A percentile compares a stretch with the other conserved stretches of the same genome.
Conservation (phyloP, 768 basidiomycete genomes). For the Amanita thiersii region DNA sequence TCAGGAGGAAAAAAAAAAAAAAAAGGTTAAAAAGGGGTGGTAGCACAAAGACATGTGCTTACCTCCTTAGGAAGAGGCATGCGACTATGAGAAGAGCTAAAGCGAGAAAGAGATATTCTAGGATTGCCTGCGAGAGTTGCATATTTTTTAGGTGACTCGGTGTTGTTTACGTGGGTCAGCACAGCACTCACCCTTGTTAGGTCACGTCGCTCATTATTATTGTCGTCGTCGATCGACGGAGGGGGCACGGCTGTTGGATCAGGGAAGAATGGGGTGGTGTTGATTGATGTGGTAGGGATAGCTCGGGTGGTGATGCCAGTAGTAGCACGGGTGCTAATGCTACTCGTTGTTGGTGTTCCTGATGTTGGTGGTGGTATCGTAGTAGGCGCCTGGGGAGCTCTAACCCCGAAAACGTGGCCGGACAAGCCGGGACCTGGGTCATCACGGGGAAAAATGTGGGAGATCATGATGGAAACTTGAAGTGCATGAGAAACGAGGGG, state of each 20-base stretch:
- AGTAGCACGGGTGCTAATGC: neutral
- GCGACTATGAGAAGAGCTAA: conserved; percentile 17
- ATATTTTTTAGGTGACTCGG: conserved; percentile 1
- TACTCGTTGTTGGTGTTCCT: neutral
- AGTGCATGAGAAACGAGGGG: no score
- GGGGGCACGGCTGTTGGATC: conserved; percentile 15
- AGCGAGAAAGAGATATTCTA: conserved; percentile 23
- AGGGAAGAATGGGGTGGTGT: conserved; percentile 18
- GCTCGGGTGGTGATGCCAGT: neutral
- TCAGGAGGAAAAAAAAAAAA: neutral
- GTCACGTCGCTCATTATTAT: conserved; percentile 8
- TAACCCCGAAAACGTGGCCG: no score
- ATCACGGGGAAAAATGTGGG: no score
- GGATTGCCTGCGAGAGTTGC: conserved; percentile 14
- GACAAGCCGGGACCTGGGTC: no score
- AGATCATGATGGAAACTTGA: no score
- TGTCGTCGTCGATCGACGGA: conserved; percentile 1
- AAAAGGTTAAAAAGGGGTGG: no score
- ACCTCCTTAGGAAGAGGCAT: conserved; percentile 18
- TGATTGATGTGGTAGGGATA: conserved; percentile 8
- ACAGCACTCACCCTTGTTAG: conserved; percentile 17
- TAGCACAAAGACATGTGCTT: neutral
- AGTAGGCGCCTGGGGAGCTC: neutral
- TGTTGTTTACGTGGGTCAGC: no score
- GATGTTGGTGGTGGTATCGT: neutral